These are phyloP conservation scores for Globisporangium canariense DNA, from an alignment of 352 stramenopile genomes.

Conservation along the genomic window DNA sequence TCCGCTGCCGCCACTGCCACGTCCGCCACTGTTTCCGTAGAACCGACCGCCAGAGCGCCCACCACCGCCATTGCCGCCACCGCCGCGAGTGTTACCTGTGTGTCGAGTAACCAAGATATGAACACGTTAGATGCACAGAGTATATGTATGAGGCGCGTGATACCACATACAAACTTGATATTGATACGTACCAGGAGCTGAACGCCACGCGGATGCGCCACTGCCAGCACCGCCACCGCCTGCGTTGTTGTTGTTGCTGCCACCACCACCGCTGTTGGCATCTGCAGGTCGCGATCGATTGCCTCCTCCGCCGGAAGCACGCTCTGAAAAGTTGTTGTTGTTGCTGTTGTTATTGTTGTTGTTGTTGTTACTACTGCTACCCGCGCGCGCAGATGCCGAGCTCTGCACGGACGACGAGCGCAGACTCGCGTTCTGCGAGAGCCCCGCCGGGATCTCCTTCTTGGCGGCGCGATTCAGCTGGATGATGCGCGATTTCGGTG, in stretches of 20 bases:
- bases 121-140: neutral
- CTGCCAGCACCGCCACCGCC: neutral
- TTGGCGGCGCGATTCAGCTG: conserved; percentile 31
- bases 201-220: conserved; percentile 2
- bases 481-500: conserved; percentile 36
- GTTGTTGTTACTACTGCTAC: conserved; percentile 8
- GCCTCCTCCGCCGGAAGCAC: conserved; percentile 6
- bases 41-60: conserved; percentile 18
- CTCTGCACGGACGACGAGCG: conserved; percentile 20
- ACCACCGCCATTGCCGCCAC: conserved; percentile 7
- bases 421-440: conserved; percentile 17
- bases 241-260: neutral
- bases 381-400: conserved; percentile 3
- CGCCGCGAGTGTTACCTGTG: conserved; percentile 3
- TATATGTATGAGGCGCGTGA: neutral
- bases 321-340: conserved; percentile 3
- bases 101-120: neutral
- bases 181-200: neutral
- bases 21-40: conserved; percentile 10
- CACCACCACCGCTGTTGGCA: neutral
- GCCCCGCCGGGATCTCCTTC: conserved; percentile 19
- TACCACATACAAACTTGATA: neutral
- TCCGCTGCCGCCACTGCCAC: neutral
- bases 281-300: neutral
- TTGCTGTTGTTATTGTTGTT: conserved; percentile 9